A percentile compares a stretch with the other conserved stretches of the same genome.
Conservation (phyloP, 164 flowering plant species). For the Chimonanthus salicifolius region DNA sequence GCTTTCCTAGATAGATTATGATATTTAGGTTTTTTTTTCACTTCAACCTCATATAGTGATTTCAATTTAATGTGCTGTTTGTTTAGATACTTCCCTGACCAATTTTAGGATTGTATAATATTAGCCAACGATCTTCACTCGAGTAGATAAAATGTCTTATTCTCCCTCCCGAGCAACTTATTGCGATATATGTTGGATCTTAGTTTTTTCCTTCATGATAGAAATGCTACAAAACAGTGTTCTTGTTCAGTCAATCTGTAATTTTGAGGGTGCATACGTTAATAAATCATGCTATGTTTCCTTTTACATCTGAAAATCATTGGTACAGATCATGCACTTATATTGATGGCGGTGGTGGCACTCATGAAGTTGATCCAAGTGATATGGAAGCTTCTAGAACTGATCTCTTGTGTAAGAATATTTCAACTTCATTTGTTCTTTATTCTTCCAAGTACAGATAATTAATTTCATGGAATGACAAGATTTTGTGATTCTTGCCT, state of each 20-base stretch:
- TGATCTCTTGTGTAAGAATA: constrained; percentile 58
- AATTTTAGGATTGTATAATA: no score
- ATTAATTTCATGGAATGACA: no score
- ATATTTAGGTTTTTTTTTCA: no score
- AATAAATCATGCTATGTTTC: neutral
- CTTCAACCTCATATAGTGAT: no score
- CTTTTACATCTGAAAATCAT: neutral
- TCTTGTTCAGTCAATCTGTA: neutral
- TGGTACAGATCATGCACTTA: constrained; percentile 60
- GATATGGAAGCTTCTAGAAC: constrained; percentile 41
- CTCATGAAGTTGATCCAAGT: constrained; percentile 53
- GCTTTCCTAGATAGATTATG: no score
- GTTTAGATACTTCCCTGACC: neutral
- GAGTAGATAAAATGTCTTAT: neutral
- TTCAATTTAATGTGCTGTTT: neutral
- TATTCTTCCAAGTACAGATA: neutral
- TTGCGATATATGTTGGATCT: neutral
- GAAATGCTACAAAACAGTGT: neutral
- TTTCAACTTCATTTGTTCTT: no score
- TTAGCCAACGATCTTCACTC: neutral
- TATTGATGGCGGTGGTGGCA: constrained; percentile 50
- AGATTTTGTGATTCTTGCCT: neutral
- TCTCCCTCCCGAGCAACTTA: neutral
- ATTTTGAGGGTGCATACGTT: neutral
- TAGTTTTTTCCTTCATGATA: neutral